Conservation (phyloP, 306 rosid genomes). For the Medicago truncatula region MtrunA17r5.0-ANR NC_053046.1:7622501-7623000, state of each 20-base stretch:
- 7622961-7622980: conserved; percentile 23
- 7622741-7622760: neutral
- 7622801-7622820: conserved; percentile 52
- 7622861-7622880: conserved; percentile 17
- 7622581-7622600: neutral
- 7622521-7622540: neutral
- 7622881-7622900: conserved; percentile 31
- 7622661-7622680: neutral
- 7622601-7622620: neutral
- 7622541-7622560: neutral
- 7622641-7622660: neutral
- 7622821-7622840: conserved; percentile 46
- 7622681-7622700: neutral
- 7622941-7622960: conserved; percentile 10
- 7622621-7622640: neutral
- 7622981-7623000: conserved; percentile 34
- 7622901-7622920: conserved; percentile 28
- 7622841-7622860: conserved; percentile 41
- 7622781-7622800: conserved; percentile 49
- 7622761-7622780: neutral
- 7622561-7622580: neutral
- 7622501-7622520: neutral
- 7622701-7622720: neutral
- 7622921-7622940: conserved; percentile 45
- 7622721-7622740: neutral